Evolutionary conservation across 1,139 yeast genomes (phyloP), one percentile per base, ranked within the genome.

Genomic region (Suhomyces yuchorum): DNA sequence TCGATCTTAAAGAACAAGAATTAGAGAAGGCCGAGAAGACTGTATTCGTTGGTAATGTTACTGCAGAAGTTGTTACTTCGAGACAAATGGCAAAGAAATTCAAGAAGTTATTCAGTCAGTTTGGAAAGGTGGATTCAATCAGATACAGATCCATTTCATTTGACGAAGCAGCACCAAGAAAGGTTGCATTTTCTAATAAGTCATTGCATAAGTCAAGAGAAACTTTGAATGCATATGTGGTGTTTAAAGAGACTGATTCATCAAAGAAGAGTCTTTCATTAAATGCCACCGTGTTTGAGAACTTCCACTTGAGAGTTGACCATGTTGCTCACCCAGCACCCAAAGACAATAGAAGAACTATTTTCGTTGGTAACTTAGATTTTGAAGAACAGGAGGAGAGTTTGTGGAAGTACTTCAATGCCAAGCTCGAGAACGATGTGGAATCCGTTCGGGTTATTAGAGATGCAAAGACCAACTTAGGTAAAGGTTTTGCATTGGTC

Each of bases 401-500:
- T 30, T 74, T 93, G 45, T 95, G 97, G 96, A 78, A 75, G 50
- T 90, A 87, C 65, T 95, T 95, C 68, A 78, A 76, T 56, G 56
- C 65, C 3, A 68, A 73, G 18, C 77, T 85, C 56, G 91, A 90
- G 41, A 80, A 80, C 37, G 80, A 74, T 49, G 85, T 95, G 46
- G 97, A 91, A 65, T 85, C 89, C 53, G 97, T 92, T 22, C 81
- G 99, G 64, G 78, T 95, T 46, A 81, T 95, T 32, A 83, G 99
- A 62, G 99, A 95, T 65, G 71, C 96, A 17, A 89, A 89, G 68
- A 93, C 98, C 24, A 93, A 95, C 60, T 75, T 93, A 53, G 99
- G 99, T 56, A 95, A 93, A 70, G 99, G 99, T 4, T 92, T 95
- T 72, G 99, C 97, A 4, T 88, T 91, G 65, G 91, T 95, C 30